These are phyloP conservation scores for Xerocomus brunneocitrinus DNA, from an alignment of 768 basidiomycete genomes.

Conservation along the genomic window DNA sequence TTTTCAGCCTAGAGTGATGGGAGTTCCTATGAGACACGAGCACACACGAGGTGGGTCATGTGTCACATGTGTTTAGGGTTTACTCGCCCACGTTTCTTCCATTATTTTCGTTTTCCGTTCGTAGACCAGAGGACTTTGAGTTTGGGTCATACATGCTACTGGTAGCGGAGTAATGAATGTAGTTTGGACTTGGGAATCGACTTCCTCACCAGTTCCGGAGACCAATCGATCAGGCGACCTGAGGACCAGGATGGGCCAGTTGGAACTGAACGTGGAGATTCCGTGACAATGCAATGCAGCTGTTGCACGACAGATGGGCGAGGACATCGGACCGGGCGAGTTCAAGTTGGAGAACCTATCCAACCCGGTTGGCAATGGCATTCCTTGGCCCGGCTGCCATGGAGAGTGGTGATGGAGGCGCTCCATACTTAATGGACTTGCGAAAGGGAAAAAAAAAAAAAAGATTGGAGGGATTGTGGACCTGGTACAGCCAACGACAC, in stretches of 20 bases:
- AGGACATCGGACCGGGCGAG: background rate
- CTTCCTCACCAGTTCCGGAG: background rate
- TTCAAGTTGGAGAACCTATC: background rate
- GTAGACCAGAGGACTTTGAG: background rate
- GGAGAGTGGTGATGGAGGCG: background rate
- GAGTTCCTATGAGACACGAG: too few relatives aligned
- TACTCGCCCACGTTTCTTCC: background rate
- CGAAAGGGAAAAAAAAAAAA: background rate
- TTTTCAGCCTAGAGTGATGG: background rate
- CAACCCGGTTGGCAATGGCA: background rate
- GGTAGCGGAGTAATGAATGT: background rate
- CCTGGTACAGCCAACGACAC: conserved; percentile 19
- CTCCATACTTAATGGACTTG: background rate
- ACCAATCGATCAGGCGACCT: too few relatives aligned
- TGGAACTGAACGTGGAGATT: background rate
- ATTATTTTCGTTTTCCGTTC: background rate
- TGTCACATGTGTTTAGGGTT: background rate
- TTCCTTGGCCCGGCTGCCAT: background rate
- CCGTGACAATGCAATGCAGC: background rate
- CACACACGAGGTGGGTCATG: background rate
- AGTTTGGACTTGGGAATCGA: background rate
- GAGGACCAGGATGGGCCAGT: too few relatives aligned
- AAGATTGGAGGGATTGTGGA: conserved; percentile 1
- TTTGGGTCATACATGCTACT: too few relatives aligned
- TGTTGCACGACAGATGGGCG: background rate